Conservation (phyloP, 2,329 filamentous ascomycete genomes). For the Fusarium sp. region DNA sequence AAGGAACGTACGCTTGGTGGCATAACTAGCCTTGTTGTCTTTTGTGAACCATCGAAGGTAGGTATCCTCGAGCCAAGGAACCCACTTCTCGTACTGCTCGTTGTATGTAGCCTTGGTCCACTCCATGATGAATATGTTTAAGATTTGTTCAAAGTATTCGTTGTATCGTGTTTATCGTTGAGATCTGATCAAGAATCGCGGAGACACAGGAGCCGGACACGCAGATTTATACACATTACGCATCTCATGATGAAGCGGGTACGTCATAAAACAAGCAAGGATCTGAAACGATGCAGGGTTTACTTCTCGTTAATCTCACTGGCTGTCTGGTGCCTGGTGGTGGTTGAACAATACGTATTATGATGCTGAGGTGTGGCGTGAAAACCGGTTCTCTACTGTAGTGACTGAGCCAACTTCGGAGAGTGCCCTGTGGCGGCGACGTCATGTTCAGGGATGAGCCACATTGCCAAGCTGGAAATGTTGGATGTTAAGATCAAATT, state of each 20-base stretch:
- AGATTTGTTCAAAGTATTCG: background rate
- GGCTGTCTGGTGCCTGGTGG: conserved; percentile 29
- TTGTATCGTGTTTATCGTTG: conserved; percentile 13
- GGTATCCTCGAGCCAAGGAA: conserved; percentile 81
- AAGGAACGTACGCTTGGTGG: conserved; percentile 70
- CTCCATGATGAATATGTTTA: conserved; percentile 56
- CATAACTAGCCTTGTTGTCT: conserved; percentile 81
- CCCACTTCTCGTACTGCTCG: conserved; percentile 79
- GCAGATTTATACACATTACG: conserved; percentile 29
- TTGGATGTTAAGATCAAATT: too few relatives aligned
- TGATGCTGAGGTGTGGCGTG: conserved; percentile 46
- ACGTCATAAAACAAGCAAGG: conserved; percentile 42
- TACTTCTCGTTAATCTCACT: conserved; percentile 27
- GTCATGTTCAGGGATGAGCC: conserved; percentile 42
- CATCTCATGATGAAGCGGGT: conserved; percentile 24
- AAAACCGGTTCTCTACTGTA: conserved; percentile 43
- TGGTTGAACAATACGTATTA: conserved; percentile 32
- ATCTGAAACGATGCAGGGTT: conserved; percentile 26
- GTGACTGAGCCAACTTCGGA: background rate
- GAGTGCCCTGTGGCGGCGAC: conserved; percentile 27
- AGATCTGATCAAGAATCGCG: background rate
- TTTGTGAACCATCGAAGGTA: conserved; percentile 81
- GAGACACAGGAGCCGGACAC: background rate
- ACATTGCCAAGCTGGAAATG: background rate
- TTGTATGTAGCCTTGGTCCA: conserved; percentile 76